Base-by-base conservation (phyloP, 176 grass and related monocot genomes). In the Tillandsia leiboldiana region DNA sequence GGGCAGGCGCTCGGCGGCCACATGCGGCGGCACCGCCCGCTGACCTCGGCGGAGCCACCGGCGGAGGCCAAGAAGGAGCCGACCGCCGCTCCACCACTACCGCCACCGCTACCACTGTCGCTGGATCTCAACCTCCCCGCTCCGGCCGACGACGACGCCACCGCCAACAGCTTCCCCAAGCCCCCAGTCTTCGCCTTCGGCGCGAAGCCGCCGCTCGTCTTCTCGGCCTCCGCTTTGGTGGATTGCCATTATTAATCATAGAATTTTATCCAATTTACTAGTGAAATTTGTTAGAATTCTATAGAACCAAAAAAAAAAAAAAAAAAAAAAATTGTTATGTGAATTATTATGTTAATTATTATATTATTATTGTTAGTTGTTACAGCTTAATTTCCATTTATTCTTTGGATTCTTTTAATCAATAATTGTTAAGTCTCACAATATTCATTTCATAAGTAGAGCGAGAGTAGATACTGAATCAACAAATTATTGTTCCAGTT, bases 1-100 rank as follows among this genome's bases (percentile, higher is more conserved):
- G 92, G 92, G 53, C 92, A 96, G 76, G 92, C 92, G 53, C 83
- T 96, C 1, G 92, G 92, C 33, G 92, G 92, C 1, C 92, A 96
- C 83, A 96, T 96, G 92, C 72, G 92, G 9, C 83, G 88, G 54
- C 92, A 96, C 81, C 77, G 83, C 49, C 92, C 86, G n/a, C 73
- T 79, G 2, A 77, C 86, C 54, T 69, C 68, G 23, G 70, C 70
- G 7, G 79, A 53, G 27, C 29, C 42, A 3, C 1, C 49, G n/a
- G 76, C 15, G 2, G 79, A 81, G 67, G 64, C 67, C 14, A 62
- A 58, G 1, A 85, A 77, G 24, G 11, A 68, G 1, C 75, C 62
- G 56, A 82, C 61, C 69, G 73, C 79, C 70, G 24, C 33, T 5
- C 33, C 33, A 6, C 33, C 3, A 2, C 29, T 5, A 5, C 29